Percentiles rank a stretch among this genome's conserved stretches.
phyloP scores from a whole-genome alignment of 2,329 filamentous ascomycete genomes.

The Rasamsonia emersonii region DNA sequence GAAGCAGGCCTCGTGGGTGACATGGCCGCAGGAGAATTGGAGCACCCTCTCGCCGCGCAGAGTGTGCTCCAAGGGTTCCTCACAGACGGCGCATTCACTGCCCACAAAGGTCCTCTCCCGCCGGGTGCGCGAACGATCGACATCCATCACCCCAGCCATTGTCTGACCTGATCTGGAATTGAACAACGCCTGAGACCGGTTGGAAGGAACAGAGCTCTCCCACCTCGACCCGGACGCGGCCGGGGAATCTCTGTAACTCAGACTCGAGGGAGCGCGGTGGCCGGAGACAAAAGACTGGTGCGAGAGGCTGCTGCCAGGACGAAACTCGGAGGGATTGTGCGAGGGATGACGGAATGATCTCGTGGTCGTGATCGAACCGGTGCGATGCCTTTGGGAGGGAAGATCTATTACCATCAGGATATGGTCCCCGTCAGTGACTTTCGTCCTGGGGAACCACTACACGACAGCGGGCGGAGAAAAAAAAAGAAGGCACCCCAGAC shows the following conservation, averaged over 20 bases:
- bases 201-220: slow-evolving; percentile 17
- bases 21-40: slow-evolving; percentile 93
- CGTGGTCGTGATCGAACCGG: too few species aligned
- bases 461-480: too few species aligned
- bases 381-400: too few species aligned
- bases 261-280: slow-evolving; percentile 4
- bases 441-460: too few species aligned
- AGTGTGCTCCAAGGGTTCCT: slow-evolving; percentile 93
- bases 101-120: slow-evolving; percentile 93
- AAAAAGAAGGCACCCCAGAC: too few species aligned
- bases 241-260: slow-evolving; percentile 13
- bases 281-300: slow-evolving; percentile 7
- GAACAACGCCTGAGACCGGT: slow-evolving; percentile 26
- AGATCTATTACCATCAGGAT: too few species aligned
- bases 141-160: slow-evolving; percentile 60
- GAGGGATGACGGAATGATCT: too few species aligned
- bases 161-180: slow-evolving; percentile 30
- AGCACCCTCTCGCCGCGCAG: slow-evolving; percentile 87
- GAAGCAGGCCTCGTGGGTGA: slow-evolving; percentile 96
- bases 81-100: slow-evolving; percentile 88
- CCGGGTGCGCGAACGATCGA: slow-evolving; percentile 69
- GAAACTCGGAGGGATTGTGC: not conserved
- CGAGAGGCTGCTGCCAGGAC: slow-evolving; percentile 2
- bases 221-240: slow-evolving; percentile 11
- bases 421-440: too few species aligned